A percentile compares a stretch with the other conserved stretches of the same genome.
Conservation (phyloP, 2,329 filamentous ascomycete genomes). For the Penicillium freii region DNA sequence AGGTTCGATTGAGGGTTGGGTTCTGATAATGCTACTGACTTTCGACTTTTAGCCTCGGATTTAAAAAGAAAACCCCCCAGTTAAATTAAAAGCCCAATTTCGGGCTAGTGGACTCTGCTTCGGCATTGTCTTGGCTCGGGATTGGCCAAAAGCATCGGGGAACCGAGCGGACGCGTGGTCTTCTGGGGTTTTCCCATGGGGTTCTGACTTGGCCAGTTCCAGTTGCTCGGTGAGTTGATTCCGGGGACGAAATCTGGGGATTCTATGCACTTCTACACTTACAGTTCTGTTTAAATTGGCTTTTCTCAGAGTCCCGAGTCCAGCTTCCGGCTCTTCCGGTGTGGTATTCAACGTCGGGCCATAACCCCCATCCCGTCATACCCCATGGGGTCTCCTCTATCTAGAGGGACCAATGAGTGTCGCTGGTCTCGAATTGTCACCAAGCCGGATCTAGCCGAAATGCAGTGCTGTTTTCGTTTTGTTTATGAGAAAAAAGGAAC, state of each 20-base stretch:
- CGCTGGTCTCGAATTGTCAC: background rate
- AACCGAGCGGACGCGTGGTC: constrained; percentile 2
- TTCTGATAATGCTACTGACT: background rate
- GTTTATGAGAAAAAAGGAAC: background rate
- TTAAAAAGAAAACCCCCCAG: background rate
- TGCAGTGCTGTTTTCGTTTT: background rate
- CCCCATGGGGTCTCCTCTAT: background rate
- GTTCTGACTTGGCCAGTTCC: constrained; percentile 12
- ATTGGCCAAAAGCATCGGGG: constrained; percentile 11
- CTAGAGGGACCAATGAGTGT: background rate
- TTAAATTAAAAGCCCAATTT: background rate
- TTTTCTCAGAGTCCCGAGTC: background rate
- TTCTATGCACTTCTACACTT: background rate
- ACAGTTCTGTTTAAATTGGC: background rate
- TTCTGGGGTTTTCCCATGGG: background rate
- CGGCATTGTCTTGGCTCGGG: constrained; percentile 1
- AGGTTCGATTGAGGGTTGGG: too few relatives aligned
- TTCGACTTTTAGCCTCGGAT: background rate
- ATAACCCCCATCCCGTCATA: background rate
- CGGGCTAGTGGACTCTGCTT: background rate
- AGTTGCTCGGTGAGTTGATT: constrained; percentile 17
- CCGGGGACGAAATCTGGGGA: constrained; percentile 15
- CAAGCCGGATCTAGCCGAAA: background rate
- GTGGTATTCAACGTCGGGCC: background rate
- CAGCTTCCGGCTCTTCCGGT: background rate